Evolutionary conservation across 2,329 filamentous ascomycete genomes (phyloP).

Genomic region (Pseudomassariella vexata): DNA sequence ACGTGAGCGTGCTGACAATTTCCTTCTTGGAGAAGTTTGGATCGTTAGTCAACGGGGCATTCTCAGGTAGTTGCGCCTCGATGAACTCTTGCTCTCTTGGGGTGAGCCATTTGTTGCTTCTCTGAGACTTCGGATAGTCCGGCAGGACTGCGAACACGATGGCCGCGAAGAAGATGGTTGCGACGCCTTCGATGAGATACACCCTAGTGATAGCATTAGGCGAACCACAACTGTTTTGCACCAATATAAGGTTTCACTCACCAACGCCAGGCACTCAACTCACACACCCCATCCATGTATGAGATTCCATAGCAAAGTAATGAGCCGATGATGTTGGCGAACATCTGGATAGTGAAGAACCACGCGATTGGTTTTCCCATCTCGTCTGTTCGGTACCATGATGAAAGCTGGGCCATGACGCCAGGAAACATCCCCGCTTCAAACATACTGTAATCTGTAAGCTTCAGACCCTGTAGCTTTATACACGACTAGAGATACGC

Average conservation of each 20-base stretch:
- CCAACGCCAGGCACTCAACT: conserved; percentile 21
- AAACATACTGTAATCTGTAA: conserved; percentile 16
- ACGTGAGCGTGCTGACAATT: conserved; percentile 24
- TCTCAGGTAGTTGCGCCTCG: conserved; percentile 29
- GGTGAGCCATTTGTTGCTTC: conserved; percentile 30
- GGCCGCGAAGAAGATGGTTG: conserved; percentile 31
- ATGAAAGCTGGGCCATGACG: conserved; percentile 33
- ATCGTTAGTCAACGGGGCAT: conserved; percentile 30
- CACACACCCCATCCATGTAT: conserved; percentile 18
- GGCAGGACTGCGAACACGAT: conserved; percentile 33
- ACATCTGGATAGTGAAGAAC: conserved; percentile 33
- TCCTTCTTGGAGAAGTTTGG: conserved; percentile 27
- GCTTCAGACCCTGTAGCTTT: background rate
- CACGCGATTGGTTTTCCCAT: conserved; percentile 34
- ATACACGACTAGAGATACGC: background rate
- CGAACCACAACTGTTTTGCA: conserved; percentile 13
- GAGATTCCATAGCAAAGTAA: conserved; percentile 23
- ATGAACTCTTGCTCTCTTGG: conserved; percentile 32
- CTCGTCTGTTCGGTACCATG: conserved; percentile 41
- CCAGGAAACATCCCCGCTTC: conserved; percentile 38
- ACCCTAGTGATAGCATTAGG: conserved; percentile 19
- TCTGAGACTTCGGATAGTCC: conserved; percentile 35
- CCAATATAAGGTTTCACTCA: conserved; percentile 13
- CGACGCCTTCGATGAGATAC: conserved; percentile 36
- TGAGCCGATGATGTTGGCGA: conserved; percentile 27